Conservation (phyloP, 129 eudicot genomes). For the Pseudognaphalium luteoalbum region DNA sequence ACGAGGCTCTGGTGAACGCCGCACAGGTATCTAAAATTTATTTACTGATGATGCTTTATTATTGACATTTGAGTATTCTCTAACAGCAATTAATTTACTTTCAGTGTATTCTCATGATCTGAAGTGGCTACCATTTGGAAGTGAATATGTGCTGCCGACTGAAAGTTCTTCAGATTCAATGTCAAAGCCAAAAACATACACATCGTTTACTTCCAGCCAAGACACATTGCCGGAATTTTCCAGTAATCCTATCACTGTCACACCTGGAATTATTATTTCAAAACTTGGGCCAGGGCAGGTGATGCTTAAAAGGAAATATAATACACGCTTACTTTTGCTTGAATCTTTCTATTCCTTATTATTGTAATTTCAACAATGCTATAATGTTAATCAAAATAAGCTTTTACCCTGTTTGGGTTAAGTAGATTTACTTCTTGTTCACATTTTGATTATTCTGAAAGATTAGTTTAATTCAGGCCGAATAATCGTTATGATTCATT, state of each 20-base stretch:
- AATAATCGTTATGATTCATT: neutral
- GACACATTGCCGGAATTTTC: conserved; percentile 65
- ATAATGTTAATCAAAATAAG: neutral
- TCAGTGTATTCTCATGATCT: conserved; percentile 70
- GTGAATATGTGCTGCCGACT: conserved; percentile 53
- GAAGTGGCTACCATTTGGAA: conserved; percentile 83
- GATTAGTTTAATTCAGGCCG: neutral
- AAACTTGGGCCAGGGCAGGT: conserved; percentile 95
- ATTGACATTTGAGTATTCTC: neutral
- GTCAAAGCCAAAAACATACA: conserved; percentile 64
- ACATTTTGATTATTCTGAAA: neutral
- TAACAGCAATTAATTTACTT: neutral
- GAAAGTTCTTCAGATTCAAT: conserved; percentile 48
- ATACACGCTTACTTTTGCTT: neutral
- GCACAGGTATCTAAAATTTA: conserved; percentile 46
- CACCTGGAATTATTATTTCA: conserved; percentile 55
- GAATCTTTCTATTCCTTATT: neutral
- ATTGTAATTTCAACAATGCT: neutral
- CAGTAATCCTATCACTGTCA: conserved; percentile 57
- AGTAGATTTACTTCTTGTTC: neutral
- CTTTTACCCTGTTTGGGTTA: neutral
- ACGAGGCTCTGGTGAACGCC: conserved; percentile 51
- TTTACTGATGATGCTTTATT: neutral
- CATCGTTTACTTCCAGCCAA: conserved; percentile 73
- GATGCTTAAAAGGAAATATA: conserved; percentile 12